Base-by-base conservation (phyloP, 202 grass and related monocot species). In the Zoysia matrella region DNA sequence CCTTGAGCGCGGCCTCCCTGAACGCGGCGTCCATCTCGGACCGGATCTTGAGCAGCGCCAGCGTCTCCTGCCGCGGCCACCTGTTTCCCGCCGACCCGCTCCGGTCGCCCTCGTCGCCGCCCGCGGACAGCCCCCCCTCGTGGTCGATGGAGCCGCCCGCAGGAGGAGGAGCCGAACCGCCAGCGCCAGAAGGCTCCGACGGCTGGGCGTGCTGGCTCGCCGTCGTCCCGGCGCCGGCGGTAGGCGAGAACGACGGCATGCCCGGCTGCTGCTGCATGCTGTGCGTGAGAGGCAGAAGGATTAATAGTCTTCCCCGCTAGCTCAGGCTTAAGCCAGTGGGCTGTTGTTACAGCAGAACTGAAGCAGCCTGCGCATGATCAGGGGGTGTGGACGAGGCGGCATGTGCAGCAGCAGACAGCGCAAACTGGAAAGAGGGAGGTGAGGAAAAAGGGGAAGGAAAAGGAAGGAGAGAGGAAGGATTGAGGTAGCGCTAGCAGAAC, bases 21-120 rank as follows among this genome's bases (percentile, higher is more conserved):
- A 97, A 97, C 48, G 77, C 84, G 63, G 92, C 82, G 88, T 98
- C 95, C 92, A 98, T 95, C 80, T 91, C 92, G 41, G 92, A 98
- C 4, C 95, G 88, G 84, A 98, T 95, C 89, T 92, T 90, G 83
- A 98, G 90, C 65, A 98, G 89, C 49, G 90, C 90, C 22, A 95
- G 87, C 78, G 92, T 98, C 82, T 98, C 90, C 79, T 93, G 89
- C 47, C 91, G 62, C 9, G 92, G 95, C 92, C 95, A 98, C 74
- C 95, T 83, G 83, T 93, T 94, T 4, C 92, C 82, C 0, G 85
- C 71, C 47, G 87, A 75, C 5, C 83, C 85, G 72, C 83, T 68
- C 13, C 88, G 88, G 46, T 85, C 82, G 62, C 84, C 95, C 47
- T 98, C 91, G 56, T 85, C 89, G 47, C 71, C 76, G 40, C 47